Evolutionary conservation across 345 rosid genomes (phyloP).

Genomic region (Boechera divaricarpa): DNA sequence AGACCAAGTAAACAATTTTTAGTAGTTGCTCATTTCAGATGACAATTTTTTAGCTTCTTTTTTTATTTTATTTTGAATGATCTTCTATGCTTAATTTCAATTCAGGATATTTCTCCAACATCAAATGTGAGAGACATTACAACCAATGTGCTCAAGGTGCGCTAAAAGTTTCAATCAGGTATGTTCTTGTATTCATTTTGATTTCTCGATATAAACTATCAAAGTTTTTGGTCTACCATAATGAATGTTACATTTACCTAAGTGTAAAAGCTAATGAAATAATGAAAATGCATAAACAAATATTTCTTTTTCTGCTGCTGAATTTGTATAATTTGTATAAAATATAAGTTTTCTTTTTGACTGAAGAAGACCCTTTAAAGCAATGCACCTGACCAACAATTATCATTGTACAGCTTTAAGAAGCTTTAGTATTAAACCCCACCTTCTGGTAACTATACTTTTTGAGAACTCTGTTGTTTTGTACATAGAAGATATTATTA

Average conservation of each 20-base stretch:
- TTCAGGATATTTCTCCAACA: background rate
- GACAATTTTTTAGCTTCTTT: background rate
- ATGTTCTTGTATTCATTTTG: background rate
- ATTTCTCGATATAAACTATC: background rate
- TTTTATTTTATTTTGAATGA: background rate
- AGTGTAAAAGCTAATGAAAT: background rate
- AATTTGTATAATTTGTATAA: background rate
- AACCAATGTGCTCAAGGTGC: background rate
- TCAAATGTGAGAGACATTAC: background rate
- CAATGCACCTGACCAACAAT: conserved; percentile 23
- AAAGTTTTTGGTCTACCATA: background rate
- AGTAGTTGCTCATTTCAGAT: background rate
- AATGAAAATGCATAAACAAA: background rate
- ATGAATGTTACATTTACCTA: background rate
- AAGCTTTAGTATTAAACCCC: conserved; percentile 25
- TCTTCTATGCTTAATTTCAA: background rate
- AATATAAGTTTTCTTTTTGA: conserved; percentile 30
- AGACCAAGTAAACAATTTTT: background rate
- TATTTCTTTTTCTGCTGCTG: background rate
- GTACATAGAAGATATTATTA: conserved; percentile 17
- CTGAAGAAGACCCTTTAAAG: conserved; percentile 46
- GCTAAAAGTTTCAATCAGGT: background rate
- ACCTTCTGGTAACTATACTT: conserved; percentile 5
- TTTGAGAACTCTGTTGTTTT: conserved; percentile 8
- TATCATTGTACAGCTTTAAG: conserved; percentile 36